Percentiles rank a stretch among this genome's conserved stretches.
These are phyloP conservation scores for Exophiala sp. DNA, from an alignment of 2,329 filamentous ascomycete species.

Conservation along the genomic window DNA sequence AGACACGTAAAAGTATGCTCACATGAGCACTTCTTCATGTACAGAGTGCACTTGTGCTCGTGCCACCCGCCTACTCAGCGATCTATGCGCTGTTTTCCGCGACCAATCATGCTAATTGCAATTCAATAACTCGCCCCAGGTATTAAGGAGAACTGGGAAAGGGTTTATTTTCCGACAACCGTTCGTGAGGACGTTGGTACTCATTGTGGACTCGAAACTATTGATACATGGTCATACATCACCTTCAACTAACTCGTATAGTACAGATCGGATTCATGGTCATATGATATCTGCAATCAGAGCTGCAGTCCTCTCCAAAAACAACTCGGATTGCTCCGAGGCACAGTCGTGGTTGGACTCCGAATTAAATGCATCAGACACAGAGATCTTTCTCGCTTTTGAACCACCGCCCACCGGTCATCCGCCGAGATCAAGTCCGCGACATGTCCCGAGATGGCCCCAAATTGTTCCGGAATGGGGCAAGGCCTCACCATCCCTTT, in stretches of 20 bases:
- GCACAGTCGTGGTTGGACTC: not conserved
- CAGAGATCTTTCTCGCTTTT: conserved; percentile 2
- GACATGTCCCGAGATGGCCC: not conserved
- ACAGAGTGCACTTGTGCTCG: not conserved
- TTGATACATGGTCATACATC: not conserved
- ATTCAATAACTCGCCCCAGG: not conserved
- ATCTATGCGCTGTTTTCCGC: not conserved
- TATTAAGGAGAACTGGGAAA: not conserved
- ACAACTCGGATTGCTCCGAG: not conserved
- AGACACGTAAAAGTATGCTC: not conserved
- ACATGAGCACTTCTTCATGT: too few species aligned
- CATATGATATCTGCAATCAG: not conserved
- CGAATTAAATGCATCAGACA: not conserved
- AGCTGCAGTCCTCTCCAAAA: not conserved
- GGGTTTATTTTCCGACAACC: too few species aligned
- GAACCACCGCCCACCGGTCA: not conserved
- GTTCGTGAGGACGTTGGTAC: not conserved
- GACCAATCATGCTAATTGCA: not conserved
- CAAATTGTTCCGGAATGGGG: not conserved
- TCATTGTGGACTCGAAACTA: not conserved
- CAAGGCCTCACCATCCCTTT: conserved; percentile 3
- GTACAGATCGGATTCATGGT: not conserved
- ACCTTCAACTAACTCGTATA: not conserved
- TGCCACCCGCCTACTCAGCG: not conserved
- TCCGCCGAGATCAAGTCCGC: not conserved